Percentiles rank a stretch among this genome's conserved stretches.
These are phyloP conservation scores for Lipomyces spencermartinsiae DNA, from an alignment of 805 yeast species.

Conservation along the genomic window DNA sequence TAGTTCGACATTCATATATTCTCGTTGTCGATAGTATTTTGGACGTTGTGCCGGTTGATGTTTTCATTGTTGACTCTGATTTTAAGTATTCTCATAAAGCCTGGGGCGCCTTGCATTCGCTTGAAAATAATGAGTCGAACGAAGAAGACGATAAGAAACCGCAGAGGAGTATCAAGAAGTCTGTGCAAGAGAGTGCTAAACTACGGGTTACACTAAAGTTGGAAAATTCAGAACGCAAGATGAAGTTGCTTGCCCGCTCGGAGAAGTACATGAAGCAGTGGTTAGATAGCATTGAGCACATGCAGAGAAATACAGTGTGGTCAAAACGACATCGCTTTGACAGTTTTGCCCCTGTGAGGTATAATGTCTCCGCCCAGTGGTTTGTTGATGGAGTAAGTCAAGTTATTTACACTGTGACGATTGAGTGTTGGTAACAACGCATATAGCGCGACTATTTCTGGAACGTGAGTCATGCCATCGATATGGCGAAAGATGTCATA, in stretches of 20 bases:
- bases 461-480: slow-evolving; percentile 91
- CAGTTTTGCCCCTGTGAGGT: slow-evolving; percentile 91
- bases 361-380: slow-evolving; percentile 91
- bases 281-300: slow-evolving; percentile 72
- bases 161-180: slow-evolving; percentile 7
- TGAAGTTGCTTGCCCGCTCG: slow-evolving; percentile 73
- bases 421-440: neutral
- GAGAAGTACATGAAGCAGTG: slow-evolving; percentile 70
- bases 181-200: slow-evolving; percentile 37
- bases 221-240: slow-evolving; percentile 77
- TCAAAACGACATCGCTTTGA: slow-evolving; percentile 74
- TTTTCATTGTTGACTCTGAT: slow-evolving; percentile 82
- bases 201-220: slow-evolving; percentile 47
- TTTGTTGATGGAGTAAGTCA: slow-evolving; percentile 77
- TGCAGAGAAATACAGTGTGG: slow-evolving; percentile 77
- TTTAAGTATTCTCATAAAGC: slow-evolving; percentile 58
- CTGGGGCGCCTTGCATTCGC: slow-evolving; percentile 26
- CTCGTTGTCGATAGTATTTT: slow-evolving; percentile 84
- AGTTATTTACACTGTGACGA: neutral
- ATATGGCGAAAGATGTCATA: slow-evolving; percentile 90
- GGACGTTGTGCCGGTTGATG: slow-evolving; percentile 88
- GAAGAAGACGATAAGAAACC: slow-evolving; percentile 12
- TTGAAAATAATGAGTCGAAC: slow-evolving; percentile 25
- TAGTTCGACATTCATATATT: slow-evolving; percentile 82
- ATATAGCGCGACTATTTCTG: slow-evolving; percentile 82